Conservation (phyloP, 768 basidiomycete species). For the Mycena venus region DNA sequence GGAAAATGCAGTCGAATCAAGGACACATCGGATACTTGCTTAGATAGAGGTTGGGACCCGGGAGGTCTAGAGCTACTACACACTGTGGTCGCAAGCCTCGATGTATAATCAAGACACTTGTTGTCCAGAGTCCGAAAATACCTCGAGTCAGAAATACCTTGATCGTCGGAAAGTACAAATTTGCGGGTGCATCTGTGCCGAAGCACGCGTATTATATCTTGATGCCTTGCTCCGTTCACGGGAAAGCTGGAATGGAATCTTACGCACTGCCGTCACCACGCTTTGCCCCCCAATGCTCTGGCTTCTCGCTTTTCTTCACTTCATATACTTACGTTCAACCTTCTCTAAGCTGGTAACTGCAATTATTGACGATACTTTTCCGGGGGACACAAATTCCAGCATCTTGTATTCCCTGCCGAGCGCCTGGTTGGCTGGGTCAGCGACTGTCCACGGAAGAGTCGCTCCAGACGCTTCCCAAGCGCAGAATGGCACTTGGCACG, state of each 20-base stretch:
- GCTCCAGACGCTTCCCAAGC: neutral
- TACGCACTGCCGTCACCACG: neutral
- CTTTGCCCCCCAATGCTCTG: neutral
- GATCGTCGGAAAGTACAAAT: too few relatives aligned
- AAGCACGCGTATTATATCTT: neutral
- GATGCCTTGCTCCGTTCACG: neutral
- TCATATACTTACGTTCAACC: neutral
- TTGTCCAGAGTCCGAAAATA: too few relatives aligned
- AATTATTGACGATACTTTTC: conserved; percentile 13
- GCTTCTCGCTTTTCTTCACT: neutral
- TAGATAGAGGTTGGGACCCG: too few relatives aligned
- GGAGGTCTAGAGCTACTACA: too few relatives aligned
- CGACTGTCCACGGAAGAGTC: neutral
- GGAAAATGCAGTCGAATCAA: too few relatives aligned
- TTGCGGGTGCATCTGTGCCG: too few relatives aligned
- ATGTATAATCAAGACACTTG: too few relatives aligned
- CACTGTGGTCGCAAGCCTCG: too few relatives aligned
- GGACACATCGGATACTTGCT: too few relatives aligned
- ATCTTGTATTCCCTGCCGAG: neutral
- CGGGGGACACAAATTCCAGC: conserved; percentile 6
- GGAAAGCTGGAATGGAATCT: neutral
- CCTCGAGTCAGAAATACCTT: too few relatives aligned
- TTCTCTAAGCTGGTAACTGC: conserved; percentile 13
- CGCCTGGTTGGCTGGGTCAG: neutral
- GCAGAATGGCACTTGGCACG: conserved; percentile 6